Base-by-base conservation (phyloP, 345 rosid species). In the Xanthoceras sorbifolium region DNA sequence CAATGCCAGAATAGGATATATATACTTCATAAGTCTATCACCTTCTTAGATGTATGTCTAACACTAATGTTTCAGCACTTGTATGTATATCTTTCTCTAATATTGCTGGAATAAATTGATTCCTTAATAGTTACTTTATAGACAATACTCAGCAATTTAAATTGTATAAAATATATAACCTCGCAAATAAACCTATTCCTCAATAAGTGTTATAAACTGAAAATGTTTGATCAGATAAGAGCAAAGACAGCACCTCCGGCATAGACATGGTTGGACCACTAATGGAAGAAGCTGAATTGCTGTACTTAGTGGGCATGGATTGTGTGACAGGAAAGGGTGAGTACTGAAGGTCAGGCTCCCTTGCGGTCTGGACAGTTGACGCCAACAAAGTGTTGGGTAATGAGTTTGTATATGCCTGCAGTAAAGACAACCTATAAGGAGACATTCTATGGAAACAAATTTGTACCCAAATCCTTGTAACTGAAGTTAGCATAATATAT, bases 341-440 rank as follows among this genome's bases (percentile, higher is more conserved):
- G 77, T 91, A 93, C 77, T 90, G 89, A 65, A 90, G 87, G 46
- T 96, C 99, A 73, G 87, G 88, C 79, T 93, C 98, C 87, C 97
- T 88, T 10, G 79, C 97, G 59, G 84, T 78, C 82, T 90, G 99
- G 69, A 81, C 89, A 78, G 86, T 82, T 78, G 97, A 89, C 50
- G 93, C 85, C 89, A 96, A 72, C 79, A 93, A 85, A 28, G 87
- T 77, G 82, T 86, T 87, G 64, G 97, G 96, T 83, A 92, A 79
- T n/a, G 97, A 83, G 84, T 87, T 88, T 57, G 93, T 66, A 79
- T 93, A 92, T 3, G 85, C 91, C 82, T 90, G 92, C 90, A 80
- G 89, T 71, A 82, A 69, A 3, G 20, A 85, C 67, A 66, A 79
- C 60, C 40, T 61, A 61, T 69, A 36, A 29, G 22, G 22, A 50